Evolutionary conservation across 208 protist species (phyloP).

Genomic region (Lotmaria passim): DNA sequence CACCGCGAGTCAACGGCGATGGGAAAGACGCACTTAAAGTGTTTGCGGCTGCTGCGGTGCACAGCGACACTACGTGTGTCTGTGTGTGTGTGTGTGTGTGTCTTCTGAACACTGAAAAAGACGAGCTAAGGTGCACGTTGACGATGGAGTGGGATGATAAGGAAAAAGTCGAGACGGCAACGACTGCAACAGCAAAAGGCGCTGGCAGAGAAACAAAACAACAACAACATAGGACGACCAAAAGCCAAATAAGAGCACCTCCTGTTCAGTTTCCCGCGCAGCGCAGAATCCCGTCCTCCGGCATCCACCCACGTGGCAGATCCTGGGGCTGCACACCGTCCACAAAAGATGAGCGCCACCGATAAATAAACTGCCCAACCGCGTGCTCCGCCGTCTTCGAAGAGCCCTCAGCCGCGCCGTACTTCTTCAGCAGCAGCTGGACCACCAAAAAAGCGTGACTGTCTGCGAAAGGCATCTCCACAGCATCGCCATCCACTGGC

Average conservation of each 20-base stretch:
- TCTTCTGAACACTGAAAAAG: no score
- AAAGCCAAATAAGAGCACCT: no score
- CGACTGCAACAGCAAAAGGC: background rate
- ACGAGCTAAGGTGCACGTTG: no score
- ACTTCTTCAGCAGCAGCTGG: conserved; percentile 50
- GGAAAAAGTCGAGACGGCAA: no score
- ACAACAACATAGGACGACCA: background rate
- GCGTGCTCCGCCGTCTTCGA: conserved; percentile 46
- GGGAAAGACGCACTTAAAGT: no score
- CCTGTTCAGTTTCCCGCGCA: conserved; percentile 6
- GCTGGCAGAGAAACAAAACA: background rate
- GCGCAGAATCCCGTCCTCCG: conserved; percentile 57
- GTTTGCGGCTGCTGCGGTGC: no score
- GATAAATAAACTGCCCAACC: conserved; percentile 68
- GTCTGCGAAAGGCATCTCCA: conserved; percentile 41
- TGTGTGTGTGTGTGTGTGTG: no score
- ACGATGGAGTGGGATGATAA: no score
- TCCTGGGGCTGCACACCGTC: conserved; percentile 43
- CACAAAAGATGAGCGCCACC: conserved; percentile 58
- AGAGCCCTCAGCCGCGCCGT: conserved; percentile 6
- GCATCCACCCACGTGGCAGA: conserved; percentile 54
- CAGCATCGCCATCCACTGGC: background rate
- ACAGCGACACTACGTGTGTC: no score
- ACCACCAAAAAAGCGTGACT: conserved; percentile 65
- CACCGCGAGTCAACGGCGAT: no score